Evolutionary conservation across 208 protist species (phyloP).

Genomic region (Plasmodiophora brassicae): DNA sequence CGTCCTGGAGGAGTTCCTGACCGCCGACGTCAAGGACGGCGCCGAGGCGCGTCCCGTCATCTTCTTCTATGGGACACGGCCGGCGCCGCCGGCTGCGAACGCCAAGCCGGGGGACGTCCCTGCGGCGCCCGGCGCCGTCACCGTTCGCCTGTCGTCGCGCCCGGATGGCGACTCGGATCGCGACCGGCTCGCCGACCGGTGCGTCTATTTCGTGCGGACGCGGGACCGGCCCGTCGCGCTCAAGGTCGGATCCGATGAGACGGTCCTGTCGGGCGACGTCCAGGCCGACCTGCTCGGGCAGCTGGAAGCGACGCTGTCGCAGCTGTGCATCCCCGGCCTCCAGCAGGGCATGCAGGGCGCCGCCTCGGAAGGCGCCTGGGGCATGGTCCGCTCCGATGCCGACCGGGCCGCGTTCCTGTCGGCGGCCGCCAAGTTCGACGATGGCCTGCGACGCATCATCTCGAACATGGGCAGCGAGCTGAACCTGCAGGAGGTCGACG

Average conservation of each 20-base stretch:
- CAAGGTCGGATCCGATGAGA: not conserved
- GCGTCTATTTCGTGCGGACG: not conserved
- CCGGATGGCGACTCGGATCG: not conserved
- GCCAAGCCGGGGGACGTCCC: not conserved
- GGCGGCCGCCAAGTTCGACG: not conserved
- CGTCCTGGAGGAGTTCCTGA: not conserved
- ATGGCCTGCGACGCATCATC: not conserved
- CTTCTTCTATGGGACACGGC: not conserved
- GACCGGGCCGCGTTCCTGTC: not conserved
- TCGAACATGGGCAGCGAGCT: slow-evolving; percentile 19
- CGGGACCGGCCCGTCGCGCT: not conserved
- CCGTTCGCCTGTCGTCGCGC: not conserved
- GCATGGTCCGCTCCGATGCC: not conserved
- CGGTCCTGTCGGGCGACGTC: not conserved
- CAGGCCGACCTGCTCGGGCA: not conserved
- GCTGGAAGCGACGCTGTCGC: not conserved
- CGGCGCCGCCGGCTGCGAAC: no score
- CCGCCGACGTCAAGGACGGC: not conserved
- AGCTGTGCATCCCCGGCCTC: not conserved
- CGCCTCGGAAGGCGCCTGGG: not conserved
- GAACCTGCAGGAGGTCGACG: not conserved
- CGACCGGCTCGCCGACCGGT: not conserved
- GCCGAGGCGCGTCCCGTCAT: not conserved
- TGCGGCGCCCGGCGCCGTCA: not conserved
- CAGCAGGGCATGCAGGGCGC: no score